Percentiles rank a stretch among this genome's conserved stretches.
Conservation (phyloP, 1,284 basidiomycete genomes). For the Ustilago lituana region DNA sequence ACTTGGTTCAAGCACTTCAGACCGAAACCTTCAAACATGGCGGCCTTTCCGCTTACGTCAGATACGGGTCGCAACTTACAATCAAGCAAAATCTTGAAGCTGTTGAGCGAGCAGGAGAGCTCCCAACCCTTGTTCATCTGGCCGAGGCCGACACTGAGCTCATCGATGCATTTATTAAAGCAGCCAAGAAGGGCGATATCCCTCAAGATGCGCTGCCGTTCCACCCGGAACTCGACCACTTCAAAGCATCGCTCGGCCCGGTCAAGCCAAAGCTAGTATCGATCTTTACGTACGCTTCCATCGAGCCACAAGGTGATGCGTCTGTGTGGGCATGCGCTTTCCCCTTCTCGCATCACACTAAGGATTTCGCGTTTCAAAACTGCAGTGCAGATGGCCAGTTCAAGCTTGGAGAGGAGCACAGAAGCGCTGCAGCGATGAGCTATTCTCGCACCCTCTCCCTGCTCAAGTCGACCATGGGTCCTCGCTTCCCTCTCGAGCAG, state of each 20-base stretch:
- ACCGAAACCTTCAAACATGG: constrained; percentile 8
- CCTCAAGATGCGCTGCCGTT: constrained; percentile 24
- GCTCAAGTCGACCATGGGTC: constrained; percentile 33
- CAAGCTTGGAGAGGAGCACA: constrained; percentile 3
- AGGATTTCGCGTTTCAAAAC: constrained; percentile 21
- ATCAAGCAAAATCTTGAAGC: constrained; percentile 8
- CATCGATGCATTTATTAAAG: constrained; percentile 11
- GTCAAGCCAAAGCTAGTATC: constrained; percentile 10
- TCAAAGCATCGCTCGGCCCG: constrained; percentile 23
- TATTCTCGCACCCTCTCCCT: constrained; percentile 27
- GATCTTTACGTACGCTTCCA: constrained; percentile 27
- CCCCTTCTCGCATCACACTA: constrained; percentile 33
- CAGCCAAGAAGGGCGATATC: constrained; percentile 16
- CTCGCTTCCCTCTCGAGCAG: constrained; percentile 37
- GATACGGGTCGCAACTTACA: constrained; percentile 17
- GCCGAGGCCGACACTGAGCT: constrained; percentile 8
- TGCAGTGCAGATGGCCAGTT: neutral
- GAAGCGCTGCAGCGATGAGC: constrained; percentile 28
- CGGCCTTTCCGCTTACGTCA: constrained; percentile 15
- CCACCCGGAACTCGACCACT: constrained; percentile 24
- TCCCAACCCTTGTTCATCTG: constrained; percentile 15
- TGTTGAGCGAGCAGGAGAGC: neutral
- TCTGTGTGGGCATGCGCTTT: constrained; percentile 35
- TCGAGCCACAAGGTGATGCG: constrained; percentile 3
- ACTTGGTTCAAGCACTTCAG: constrained; percentile 12